phyloP scores from a whole-genome alignment of 2,329 filamentous ascomycete species.

The Colletotrichum australisinense region DNA sequence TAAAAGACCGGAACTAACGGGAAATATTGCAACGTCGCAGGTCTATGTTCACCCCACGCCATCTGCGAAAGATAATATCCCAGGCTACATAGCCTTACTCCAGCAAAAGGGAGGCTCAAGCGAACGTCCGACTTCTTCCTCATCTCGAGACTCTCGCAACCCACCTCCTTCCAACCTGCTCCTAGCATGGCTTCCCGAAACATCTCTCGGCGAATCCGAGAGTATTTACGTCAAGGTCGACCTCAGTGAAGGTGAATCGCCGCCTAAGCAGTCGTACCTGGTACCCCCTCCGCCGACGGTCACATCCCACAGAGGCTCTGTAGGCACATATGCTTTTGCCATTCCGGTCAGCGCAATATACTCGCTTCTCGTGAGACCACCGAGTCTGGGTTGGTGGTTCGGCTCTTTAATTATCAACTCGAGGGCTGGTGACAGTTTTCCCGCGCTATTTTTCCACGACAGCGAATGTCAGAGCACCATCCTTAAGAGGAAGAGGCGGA shows the following conservation, averaged over 20 bases:
- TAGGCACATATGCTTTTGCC: conserved; percentile 90
- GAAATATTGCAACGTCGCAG: conserved; percentile 53
- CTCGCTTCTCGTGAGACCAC: conserved; percentile 88
- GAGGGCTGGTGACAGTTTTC: conserved; percentile 89
- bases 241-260: conserved; percentile 81
- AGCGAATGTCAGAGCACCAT: conserved; percentile 97
- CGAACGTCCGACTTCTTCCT: conserved; percentile 55
- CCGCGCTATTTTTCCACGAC: conserved; percentile 97
- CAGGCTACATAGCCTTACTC: conserved; percentile 91
- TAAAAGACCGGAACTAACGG: conserved; percentile 13
- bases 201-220: conserved; percentile 84
- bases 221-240: conserved; percentile 97
- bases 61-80: conserved; percentile 93
- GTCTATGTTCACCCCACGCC: conserved; percentile 97
- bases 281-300: conserved; percentile 92
- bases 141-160: conserved; percentile 48
- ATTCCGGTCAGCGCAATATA: conserved; percentile 92
- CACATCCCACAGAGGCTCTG: conserved; percentile 76
- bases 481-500: conserved; percentile 87
- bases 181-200: conserved; percentile 93
- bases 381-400: conserved; percentile 98
- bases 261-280: conserved; percentile 87
- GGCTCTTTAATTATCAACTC: conserved; percentile 95
- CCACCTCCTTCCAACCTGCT: conserved; percentile 78
- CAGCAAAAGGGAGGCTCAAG: conserved; percentile 78